Evolutionary conservation across 257 asterid species (phyloP).

Genomic region (Plantago ovata): DNA sequence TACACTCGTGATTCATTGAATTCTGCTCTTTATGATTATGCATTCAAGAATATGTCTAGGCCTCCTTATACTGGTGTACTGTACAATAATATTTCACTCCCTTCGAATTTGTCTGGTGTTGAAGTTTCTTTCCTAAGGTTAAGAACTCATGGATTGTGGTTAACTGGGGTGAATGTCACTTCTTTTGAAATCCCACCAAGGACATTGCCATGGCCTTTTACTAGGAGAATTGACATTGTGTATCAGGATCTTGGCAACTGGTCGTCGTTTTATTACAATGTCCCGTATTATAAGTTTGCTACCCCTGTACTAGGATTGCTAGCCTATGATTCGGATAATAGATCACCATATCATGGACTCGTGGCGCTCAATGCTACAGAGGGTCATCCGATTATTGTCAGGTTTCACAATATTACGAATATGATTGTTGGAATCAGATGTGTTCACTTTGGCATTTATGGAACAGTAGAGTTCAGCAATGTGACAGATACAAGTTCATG

Average conservation of each 20-base stretch:
- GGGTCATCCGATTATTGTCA: conserved; percentile 36
- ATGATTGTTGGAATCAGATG: conserved; percentile 30
- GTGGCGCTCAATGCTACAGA: conserved; percentile 29
- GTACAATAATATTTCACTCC: conserved; percentile 46
- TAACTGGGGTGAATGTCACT: conserved; percentile 39
- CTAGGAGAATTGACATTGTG: conserved; percentile 54
- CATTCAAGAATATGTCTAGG: conserved; percentile 27
- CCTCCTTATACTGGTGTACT: conserved; percentile 48
- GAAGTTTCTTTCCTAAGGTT: conserved; percentile 44
- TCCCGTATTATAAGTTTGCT: conserved; percentile 44
- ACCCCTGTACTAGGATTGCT: conserved; percentile 70
- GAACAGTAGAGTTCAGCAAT: conserved; percentile 46
- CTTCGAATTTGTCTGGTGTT: conserved; percentile 52
- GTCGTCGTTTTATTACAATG: conserved; percentile 55
- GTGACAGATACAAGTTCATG: conserved; percentile 35
- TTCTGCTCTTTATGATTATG: conserved; percentile 40
- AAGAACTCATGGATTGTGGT: conserved; percentile 43
- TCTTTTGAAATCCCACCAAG: conserved; percentile 43
- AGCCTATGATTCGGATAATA: conserved; percentile 38
- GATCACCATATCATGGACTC: conserved; percentile 14
- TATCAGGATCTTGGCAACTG: conserved; percentile 63
- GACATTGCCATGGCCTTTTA: conserved; percentile 48
- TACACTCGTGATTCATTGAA: conserved; percentile 42
- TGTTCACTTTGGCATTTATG: conserved; percentile 44
- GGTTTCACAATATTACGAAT: conserved; percentile 30